Conservation (phyloP, 257 asterid species). For the Plantago ovata region DNA sequence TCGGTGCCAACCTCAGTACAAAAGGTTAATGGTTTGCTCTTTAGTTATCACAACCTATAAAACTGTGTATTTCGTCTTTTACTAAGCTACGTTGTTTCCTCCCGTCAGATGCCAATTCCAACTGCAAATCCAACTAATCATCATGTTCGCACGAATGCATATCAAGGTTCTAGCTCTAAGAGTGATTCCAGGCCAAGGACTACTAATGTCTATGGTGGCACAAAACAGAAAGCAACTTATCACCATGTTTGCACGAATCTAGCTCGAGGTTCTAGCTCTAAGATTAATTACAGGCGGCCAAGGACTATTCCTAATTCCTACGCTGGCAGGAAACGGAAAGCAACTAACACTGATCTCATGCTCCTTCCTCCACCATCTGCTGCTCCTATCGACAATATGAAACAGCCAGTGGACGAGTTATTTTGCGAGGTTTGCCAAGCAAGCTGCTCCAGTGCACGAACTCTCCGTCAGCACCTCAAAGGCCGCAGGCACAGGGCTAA, state of each 20-base stretch:
- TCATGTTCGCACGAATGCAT: too few relatives aligned
- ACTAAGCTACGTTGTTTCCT: too few relatives aligned
- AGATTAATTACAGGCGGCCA: background rate
- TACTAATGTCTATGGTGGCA: background rate
- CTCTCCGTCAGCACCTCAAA: constrained; percentile 34
- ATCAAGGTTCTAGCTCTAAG: background rate
- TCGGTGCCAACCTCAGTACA: too few relatives aligned
- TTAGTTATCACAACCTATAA: too few relatives aligned
- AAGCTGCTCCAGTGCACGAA: constrained; percentile 31
- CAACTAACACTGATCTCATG: background rate
- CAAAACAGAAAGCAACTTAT: constrained; percentile 5
- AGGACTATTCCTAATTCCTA: background rate
- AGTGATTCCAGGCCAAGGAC: background rate
- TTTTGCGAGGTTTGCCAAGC: constrained; percentile 43
- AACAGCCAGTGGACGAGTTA: constrained; percentile 9
- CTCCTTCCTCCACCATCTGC: background rate
- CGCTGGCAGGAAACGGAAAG: constrained; percentile 2
- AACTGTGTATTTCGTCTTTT: too few relatives aligned
- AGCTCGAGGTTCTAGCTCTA: background rate
- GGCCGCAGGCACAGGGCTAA: constrained; percentile 58
- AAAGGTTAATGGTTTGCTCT: too few relatives aligned
- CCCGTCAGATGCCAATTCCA: background rate
- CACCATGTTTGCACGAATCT: too few relatives aligned
- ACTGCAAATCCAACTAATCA: background rate
- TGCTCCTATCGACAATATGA: background rate